Percentiles rank a stretch among this genome's conserved stretches.
phyloP scores from a whole-genome alignment of 2,329 filamentous ascomycete genomes.

The Pleurostoma richardsiae region DNA sequence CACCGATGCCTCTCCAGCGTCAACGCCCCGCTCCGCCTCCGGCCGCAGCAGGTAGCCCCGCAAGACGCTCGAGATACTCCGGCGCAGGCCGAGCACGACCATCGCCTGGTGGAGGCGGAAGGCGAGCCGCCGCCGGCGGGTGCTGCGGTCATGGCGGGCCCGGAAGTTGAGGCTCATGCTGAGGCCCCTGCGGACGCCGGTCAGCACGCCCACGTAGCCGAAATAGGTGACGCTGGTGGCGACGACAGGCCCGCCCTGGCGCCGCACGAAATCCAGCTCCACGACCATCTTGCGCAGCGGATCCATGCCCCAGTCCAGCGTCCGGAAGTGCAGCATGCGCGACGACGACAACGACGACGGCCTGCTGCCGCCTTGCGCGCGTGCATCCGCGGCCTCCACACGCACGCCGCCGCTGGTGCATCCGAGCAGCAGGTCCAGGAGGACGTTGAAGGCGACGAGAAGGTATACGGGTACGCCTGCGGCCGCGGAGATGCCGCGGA shows the following conservation, averaged over 20 bases:
- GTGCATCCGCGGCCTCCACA: conserved; percentile 1
- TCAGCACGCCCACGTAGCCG: conserved; percentile 43
- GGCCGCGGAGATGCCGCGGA: conserved; percentile 49
- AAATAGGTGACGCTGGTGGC: conserved; percentile 42
- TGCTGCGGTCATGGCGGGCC: conserved; percentile 20
- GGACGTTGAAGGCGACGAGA: conserved; percentile 56
- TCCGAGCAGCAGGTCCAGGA: conserved; percentile 59
- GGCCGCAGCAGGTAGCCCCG: conserved; percentile 13
- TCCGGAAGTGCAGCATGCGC: conserved; percentile 48
- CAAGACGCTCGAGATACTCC: conserved; percentile 17
- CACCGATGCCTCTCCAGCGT: not conserved
- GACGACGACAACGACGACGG: conserved; percentile 1
- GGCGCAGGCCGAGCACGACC: conserved; percentile 13
- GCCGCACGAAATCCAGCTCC: conserved; percentile 41
- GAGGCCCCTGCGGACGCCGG: conserved; percentile 36
- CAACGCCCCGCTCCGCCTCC: not conserved
- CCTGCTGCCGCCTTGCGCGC: not conserved
- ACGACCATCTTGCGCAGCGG: conserved; percentile 42
- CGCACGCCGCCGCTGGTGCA: conserved; percentile 49
- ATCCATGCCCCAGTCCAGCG: conserved; percentile 52
- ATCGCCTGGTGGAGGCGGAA: conserved; percentile 21
- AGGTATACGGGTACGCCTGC: conserved; percentile 52
- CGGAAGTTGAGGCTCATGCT: conserved; percentile 45
- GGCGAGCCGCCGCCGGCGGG: conserved; percentile 5
- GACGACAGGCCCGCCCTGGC: conserved; percentile 24